These are phyloP conservation scores for Grammothele lineata DNA, from an alignment of 768 basidiomycete species.

Conservation along the genomic window DNA sequence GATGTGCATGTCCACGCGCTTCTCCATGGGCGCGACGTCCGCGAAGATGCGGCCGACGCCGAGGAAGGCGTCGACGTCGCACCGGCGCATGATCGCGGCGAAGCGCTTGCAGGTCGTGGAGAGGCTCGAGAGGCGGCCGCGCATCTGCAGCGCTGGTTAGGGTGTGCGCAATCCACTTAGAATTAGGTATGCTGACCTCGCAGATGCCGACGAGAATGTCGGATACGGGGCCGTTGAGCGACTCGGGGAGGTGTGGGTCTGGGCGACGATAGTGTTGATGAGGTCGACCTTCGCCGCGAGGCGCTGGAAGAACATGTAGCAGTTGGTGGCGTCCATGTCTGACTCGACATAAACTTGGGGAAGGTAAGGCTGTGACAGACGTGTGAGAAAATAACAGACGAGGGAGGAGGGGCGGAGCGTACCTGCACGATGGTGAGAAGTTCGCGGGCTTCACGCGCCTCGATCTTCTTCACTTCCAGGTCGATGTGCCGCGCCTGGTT, in stretches of 20 bases:
- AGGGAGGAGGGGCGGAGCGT: background rate
- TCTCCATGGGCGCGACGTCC: conserved; percentile 87
- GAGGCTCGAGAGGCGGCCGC: conserved; percentile 76
- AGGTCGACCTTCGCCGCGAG: conserved; percentile 84
- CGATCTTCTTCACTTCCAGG: conserved; percentile 80
- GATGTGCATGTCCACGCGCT: conserved; percentile 88
- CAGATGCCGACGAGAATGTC: conserved; percentile 92
- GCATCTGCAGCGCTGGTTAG: conserved; percentile 48
- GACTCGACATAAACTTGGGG: conserved; percentile 87
- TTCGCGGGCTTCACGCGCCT: conserved; percentile 79
- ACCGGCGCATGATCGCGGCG: conserved; percentile 73
- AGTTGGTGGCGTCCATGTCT: conserved; percentile 84
- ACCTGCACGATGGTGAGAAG: conserved; percentile 83
- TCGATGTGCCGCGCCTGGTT: conserved; percentile 89
- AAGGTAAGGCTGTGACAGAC: conserved; percentile 66
- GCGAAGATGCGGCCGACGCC: conserved; percentile 77
- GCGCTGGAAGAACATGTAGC: conserved; percentile 91
- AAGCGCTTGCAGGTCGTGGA: conserved; percentile 88
- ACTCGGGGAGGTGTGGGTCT: conserved; percentile 80
- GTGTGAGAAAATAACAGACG: too few species aligned
- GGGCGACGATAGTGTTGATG: conserved; percentile 77
- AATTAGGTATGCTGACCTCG: conserved; percentile 64
- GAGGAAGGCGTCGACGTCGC: conserved; percentile 83
- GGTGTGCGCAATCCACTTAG: background rate
- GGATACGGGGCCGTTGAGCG: conserved; percentile 75